These are phyloP conservation scores for Tubosaeta brunneosetosa DNA, from an alignment of 768 basidiomycete species.

Conservation along the genomic window DNA sequence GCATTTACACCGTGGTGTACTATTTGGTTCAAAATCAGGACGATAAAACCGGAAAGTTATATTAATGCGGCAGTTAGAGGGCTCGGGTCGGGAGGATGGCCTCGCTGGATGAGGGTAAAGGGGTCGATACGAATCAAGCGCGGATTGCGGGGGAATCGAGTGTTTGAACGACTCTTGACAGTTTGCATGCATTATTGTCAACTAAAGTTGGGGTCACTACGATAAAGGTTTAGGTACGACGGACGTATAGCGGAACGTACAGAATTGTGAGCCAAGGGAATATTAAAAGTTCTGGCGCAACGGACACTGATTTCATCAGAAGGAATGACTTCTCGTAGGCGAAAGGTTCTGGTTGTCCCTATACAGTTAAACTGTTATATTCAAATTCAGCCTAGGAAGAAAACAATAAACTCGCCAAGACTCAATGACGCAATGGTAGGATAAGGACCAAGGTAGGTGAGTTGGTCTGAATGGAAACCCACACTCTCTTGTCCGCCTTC, in stretches of 20 bases:
- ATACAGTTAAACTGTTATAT: not conserved
- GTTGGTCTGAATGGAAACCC: conserved; percentile 76
- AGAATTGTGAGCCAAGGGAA: conserved; percentile 75
- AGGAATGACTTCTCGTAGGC: conserved; percentile 73
- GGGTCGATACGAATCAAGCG: conserved; percentile 71
- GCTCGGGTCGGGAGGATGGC: conserved; percentile 28
- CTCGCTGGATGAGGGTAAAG: conserved; percentile 36
- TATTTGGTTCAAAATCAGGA: conserved; percentile 68
- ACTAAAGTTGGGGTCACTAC: conserved; percentile 33
- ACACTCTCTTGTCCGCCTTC: conserved; percentile 78
- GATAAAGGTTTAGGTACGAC: not conserved
- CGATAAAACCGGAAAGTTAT: conserved; percentile 85
- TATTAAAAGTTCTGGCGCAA: conserved; percentile 67
- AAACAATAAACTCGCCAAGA: conserved; percentile 46
- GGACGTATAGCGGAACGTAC: conserved; percentile 36
- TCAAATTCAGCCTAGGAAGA: not conserved
- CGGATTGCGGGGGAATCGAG: conserved; percentile 64
- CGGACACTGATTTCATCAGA: conserved; percentile 52
- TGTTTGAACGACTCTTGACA: conserved; percentile 84
- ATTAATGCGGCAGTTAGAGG: conserved; percentile 72
- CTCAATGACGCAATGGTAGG: conserved; percentile 84
- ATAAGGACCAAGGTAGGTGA: conserved; percentile 79
- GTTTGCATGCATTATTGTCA: conserved; percentile 84
- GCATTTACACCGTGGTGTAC: conserved; percentile 70
- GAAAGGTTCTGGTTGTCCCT: conserved; percentile 70